These are phyloP conservation scores for Backusella circina DNA, from an alignment of 192 early-diverging fungal species.

Conservation along the genomic window DNA sequence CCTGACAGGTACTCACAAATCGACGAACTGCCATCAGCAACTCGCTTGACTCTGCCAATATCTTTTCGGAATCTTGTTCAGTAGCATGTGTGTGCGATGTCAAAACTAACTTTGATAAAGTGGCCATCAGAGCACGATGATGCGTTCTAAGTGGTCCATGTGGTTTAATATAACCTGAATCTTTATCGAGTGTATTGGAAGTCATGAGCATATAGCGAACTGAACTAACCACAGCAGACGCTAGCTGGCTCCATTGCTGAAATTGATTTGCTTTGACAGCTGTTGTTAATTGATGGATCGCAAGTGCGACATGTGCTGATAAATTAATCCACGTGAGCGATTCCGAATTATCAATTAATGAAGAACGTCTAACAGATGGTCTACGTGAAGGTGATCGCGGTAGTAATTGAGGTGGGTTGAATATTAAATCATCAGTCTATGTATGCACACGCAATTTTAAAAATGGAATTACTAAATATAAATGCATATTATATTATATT, in stretches of 20 bases:
- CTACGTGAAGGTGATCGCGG: constrained; percentile 16
- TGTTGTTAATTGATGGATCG: constrained; percentile 52
- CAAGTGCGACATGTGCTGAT: constrained; percentile 41
- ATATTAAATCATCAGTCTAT: background rate
- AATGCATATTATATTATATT: background rate
- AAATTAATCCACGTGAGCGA: constrained; percentile 51
- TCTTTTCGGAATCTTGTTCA: constrained; percentile 39
- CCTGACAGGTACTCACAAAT: constrained; percentile 61
- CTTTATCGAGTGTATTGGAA: constrained; percentile 70
- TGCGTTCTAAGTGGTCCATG: constrained; percentile 62
- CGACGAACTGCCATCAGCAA: constrained; percentile 70
- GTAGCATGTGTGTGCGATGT: background rate
- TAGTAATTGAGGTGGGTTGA: constrained; percentile 9
- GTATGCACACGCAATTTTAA: background rate
- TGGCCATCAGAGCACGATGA: constrained; percentile 76
- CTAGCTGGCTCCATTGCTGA: constrained; percentile 52
- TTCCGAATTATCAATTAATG: constrained; percentile 23
- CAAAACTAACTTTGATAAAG: constrained; percentile 61
- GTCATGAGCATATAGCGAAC: constrained; percentile 83
- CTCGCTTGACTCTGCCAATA: constrained; percentile 73
- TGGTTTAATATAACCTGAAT: constrained; percentile 60
- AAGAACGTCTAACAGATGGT: constrained; percentile 10
- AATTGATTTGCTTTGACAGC: constrained; percentile 49
- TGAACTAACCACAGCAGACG: constrained; percentile 65
- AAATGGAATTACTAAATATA: background rate